phyloP scores from a whole-genome alignment of 768 basidiomycete genomes.

The Ramaria sp. region DNA sequence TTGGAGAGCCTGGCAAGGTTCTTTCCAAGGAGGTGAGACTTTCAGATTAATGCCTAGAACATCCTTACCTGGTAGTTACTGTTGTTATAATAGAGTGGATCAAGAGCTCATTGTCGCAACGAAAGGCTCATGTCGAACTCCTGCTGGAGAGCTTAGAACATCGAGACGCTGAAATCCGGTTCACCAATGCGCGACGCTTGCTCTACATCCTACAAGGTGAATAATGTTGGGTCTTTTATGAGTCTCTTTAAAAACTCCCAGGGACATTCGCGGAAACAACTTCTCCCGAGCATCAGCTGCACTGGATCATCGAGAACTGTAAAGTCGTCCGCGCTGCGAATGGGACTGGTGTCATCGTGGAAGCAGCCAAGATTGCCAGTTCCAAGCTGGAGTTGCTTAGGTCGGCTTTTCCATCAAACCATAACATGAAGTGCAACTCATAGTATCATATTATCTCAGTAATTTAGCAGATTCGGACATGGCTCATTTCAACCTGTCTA shows the following conservation, averaged over 20 bases:
- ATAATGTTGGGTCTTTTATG: slow-evolving; percentile 12
- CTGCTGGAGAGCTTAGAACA: slow-evolving; percentile 85
- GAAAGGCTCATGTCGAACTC: slow-evolving; percentile 65
- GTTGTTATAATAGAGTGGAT: slow-evolving; percentile 61
- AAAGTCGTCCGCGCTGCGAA: slow-evolving; percentile 76
- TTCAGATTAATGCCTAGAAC: neutral
- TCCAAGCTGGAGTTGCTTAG: slow-evolving; percentile 78
- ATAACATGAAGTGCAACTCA: neutral
- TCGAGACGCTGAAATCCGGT: slow-evolving; percentile 71
- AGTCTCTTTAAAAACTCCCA: slow-evolving; percentile 19
- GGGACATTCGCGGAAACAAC: slow-evolving; percentile 87
- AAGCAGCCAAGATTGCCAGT: slow-evolving; percentile 83
- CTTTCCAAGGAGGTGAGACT: slow-evolving; percentile 61
- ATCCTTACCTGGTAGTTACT: neutral
- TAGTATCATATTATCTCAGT: slow-evolving; percentile 27
- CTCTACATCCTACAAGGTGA: slow-evolving; percentile 90
- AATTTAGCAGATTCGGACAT: slow-evolving; percentile 67
- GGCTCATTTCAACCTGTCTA: slow-evolving; percentile 56
- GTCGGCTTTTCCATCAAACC: slow-evolving; percentile 26
- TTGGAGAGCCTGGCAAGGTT: slow-evolving; percentile 78
- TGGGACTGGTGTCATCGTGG: slow-evolving; percentile 71
- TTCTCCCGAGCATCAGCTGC: slow-evolving; percentile 88
- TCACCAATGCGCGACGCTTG: slow-evolving; percentile 75
- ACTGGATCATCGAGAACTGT: slow-evolving; percentile 93
- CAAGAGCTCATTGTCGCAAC: slow-evolving; percentile 43